phyloP scores from a whole-genome alignment of 2,329 filamentous ascomycete genomes.

The Rhynchosporium graminicola region DNA sequence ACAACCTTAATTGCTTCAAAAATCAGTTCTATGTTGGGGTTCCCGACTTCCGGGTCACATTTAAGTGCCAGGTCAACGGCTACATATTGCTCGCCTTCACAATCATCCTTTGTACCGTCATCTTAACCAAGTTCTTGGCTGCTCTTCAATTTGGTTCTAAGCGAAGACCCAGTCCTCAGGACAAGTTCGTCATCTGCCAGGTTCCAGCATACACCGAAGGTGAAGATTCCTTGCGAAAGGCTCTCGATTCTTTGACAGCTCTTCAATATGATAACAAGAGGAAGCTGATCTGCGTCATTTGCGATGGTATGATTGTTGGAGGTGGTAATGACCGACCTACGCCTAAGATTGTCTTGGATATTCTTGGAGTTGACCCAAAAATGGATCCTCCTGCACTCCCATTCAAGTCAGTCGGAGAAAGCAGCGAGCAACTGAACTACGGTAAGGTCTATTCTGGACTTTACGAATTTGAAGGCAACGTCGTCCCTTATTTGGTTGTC shows the following conservation, averaged over 20 bases:
- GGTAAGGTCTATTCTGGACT: constrained; percentile 98
- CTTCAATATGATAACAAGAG: constrained; percentile 98
- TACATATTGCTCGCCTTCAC: constrained; percentile 87
- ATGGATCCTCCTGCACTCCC: constrained; percentile 91
- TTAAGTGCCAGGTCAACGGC: constrained; percentile 84
- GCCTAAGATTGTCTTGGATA: constrained; percentile 95
- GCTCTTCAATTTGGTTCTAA: constrained; percentile 94
- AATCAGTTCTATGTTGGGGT: constrained; percentile 82
- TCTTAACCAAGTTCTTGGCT: constrained; percentile 85
- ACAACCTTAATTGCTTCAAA: constrained; percentile 78
- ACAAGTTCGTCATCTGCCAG: constrained; percentile 99
- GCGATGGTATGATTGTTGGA: constrained; percentile 96
- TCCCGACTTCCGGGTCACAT: constrained; percentile 76
- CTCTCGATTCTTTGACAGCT: constrained; percentile 89
- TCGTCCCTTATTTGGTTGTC: constrained; percentile 92
- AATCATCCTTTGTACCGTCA: constrained; percentile 78
- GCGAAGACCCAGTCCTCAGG: constrained; percentile 82
- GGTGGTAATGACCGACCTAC: constrained; percentile 95
- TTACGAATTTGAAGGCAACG: constrained; percentile 96
- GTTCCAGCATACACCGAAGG: constrained; percentile 98
- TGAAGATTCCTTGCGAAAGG: constrained; percentile 90
- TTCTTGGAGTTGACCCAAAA: constrained; percentile 95
- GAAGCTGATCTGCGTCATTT: constrained; percentile 94
- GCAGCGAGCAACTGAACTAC: constrained; percentile 93
- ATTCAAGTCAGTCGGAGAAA: constrained; percentile 88